Percentiles rank a stretch among this genome's conserved stretches.
Conservation (phyloP, 2,329 filamentous ascomycete genomes). For the Fusarium torulosum region DNA sequence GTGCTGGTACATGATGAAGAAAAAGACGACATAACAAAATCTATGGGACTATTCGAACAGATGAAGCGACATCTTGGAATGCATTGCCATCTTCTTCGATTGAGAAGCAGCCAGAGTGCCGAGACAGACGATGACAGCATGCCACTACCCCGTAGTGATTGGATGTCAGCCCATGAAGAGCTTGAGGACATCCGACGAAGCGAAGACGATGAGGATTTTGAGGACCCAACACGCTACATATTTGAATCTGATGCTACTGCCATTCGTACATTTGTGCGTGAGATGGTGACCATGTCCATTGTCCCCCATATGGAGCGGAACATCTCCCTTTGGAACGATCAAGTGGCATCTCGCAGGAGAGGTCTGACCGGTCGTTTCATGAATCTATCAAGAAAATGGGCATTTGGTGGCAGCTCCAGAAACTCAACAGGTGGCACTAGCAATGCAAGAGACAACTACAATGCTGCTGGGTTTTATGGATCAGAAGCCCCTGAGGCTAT, state of each 20-base stretch:
- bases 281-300: conserved; percentile 95
- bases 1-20: conserved; percentile 97
- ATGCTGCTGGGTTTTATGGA: conserved; percentile 82
- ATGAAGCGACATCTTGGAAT: conserved; percentile 99
- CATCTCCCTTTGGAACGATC: conserved; percentile 94
- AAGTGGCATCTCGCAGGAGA: conserved; percentile 89
- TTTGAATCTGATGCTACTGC: conserved; percentile 93
- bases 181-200: conserved; percentile 77
- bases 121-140: conserved; percentile 93
- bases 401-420: conserved; percentile 78
- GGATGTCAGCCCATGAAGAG: conserved; percentile 90
- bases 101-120: conserved; percentile 86
- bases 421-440: conserved; percentile 67
- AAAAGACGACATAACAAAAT: conserved; percentile 89
- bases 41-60: conserved; percentile 91
- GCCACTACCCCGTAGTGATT: conserved; percentile 83
- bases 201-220: conserved; percentile 76
- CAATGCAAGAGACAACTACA: conserved; percentile 77
- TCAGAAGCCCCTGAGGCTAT: conserved; percentile 88
- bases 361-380: conserved; percentile 95
- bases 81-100: conserved; percentile 90
- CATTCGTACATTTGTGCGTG: conserved; percentile 88
- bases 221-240: conserved; percentile 80
- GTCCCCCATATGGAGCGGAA: conserved; percentile 96
- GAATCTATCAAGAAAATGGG: conserved; percentile 91